Conservation (phyloP, 2,329 filamentous ascomycete species). For the Aspergillus sp. region DNA sequence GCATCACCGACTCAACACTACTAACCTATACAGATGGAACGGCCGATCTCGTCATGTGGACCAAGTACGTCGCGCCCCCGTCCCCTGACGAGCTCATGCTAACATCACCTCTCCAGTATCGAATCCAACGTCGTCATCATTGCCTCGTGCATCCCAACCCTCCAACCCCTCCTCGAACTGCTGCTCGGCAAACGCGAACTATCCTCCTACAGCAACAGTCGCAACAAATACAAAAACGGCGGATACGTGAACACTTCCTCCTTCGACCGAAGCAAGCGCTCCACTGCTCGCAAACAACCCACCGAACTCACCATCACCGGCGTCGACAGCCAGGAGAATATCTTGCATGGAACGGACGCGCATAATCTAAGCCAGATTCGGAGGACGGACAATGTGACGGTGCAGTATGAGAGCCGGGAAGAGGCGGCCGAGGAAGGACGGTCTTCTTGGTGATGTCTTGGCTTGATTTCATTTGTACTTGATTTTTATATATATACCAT, state of each 20-base stretch:
- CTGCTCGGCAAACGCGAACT: slow-evolving; percentile 11
- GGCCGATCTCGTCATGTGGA: slow-evolving; percentile 43
- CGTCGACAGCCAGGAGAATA: slow-evolving; percentile 17
- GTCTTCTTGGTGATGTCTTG: background rate
- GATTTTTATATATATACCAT: background rate
- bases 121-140: slow-evolving; percentile 29
- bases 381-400: slow-evolving; percentile 11
- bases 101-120: slow-evolving; percentile 17
- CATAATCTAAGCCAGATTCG: slow-evolving; percentile 9
- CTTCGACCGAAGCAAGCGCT: slow-evolving; percentile 6
- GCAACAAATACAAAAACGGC: slow-evolving; percentile 6
- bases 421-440: background rate
- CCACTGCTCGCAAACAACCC: slow-evolving; percentile 3
- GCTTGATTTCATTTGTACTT: background rate
- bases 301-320: slow-evolving; percentile 11
- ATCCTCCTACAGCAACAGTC: slow-evolving; percentile 9
- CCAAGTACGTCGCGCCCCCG: slow-evolving; percentile 25
- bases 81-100: background rate
- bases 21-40: slow-evolving; percentile 24
- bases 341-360: slow-evolving; percentile 8
- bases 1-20: too few relatives aligned
- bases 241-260: slow-evolving; percentile 4
- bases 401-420: slow-evolving; percentile 5
- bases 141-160: slow-evolving; percentile 29
- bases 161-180: slow-evolving; percentile 26